phyloP scores from a whole-genome alignment of 2,329 filamentous ascomycete species.

The Rosellinia necatrix region DNA sequence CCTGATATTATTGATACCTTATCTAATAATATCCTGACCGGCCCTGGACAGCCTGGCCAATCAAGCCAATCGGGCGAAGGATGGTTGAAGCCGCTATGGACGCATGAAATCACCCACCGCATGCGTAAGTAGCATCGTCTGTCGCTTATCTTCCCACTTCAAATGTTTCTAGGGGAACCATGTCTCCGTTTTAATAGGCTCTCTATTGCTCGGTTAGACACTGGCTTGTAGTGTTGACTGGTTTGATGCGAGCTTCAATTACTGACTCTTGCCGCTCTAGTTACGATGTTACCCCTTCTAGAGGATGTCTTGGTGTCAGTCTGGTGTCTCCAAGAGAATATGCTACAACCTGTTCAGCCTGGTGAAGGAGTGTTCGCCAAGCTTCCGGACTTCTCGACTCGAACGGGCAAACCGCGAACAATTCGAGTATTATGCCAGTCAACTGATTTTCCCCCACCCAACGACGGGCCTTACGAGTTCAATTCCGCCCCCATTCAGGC shows the following conservation, averaged over 20 bases:
- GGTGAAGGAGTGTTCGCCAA: neutral
- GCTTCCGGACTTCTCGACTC: no score
- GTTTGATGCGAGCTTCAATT: no score
- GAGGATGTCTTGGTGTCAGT: neutral
- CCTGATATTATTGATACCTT: neutral
- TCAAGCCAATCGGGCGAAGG: neutral
- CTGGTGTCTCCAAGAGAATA: neutral
- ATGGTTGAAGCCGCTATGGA: neutral
- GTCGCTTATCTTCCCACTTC: neutral
- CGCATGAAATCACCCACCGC: neutral
- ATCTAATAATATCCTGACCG: no score
- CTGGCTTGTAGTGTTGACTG: no score
- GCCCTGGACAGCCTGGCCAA: no score
- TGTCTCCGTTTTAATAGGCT: no score
- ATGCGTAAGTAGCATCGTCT: neutral
- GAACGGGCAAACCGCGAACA: neutral
- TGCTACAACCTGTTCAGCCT: neutral
- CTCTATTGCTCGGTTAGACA: no score
- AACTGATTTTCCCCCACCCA: no score
- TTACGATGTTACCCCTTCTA: neutral
- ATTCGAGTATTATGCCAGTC: no score
- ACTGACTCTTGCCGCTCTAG: neutral
- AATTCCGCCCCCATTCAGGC: no score
- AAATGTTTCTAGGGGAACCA: neutral
- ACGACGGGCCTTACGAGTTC: no score